Percentiles rank a stretch among this genome's conserved stretches.
These are phyloP conservation scores for Sphaerulina vaccinii DNA, from an alignment of 2,329 filamentous ascomycete species.

Conservation along the genomic window DNA sequence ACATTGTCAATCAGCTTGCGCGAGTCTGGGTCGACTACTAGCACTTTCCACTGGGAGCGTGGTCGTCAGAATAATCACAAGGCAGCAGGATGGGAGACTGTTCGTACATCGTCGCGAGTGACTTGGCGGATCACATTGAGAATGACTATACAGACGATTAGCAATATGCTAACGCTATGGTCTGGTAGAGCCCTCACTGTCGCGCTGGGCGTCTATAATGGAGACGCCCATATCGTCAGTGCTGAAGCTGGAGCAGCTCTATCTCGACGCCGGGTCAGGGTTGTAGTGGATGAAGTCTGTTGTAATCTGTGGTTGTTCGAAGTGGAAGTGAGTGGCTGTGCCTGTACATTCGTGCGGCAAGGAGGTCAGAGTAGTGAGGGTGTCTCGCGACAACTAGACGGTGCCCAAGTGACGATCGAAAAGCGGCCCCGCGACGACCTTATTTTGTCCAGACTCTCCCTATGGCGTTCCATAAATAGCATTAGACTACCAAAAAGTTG, in stretches of 20 bases:
- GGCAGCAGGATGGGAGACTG: constrained; percentile 23
- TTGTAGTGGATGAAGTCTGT: constrained; percentile 6
- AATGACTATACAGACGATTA: constrained; percentile 43
- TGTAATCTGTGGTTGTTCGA: neutral
- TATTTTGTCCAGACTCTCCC: neutral
- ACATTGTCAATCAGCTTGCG: constrained; percentile 87
- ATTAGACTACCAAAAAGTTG: neutral
- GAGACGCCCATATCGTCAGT: constrained; percentile 64
- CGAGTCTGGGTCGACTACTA: constrained; percentile 82
- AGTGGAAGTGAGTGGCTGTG: neutral
- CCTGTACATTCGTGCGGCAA: no score
- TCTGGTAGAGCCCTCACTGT: constrained; percentile 53
- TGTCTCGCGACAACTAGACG: no score
- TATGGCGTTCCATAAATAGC: constrained; percentile 3
- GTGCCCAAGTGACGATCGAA: no score
- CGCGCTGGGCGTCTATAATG: constrained; percentile 79
- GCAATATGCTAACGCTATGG: neutral
- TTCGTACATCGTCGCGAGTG: constrained; percentile 65
- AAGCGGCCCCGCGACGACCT: neutral
- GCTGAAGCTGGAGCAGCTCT: constrained; percentile 1
- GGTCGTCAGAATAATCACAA: constrained; percentile 13
- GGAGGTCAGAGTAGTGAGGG: no score
- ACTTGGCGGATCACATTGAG: constrained; percentile 72
- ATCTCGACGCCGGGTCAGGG: constrained; percentile 1
- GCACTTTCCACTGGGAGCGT: constrained; percentile 80